Evolutionary conservation across 2,329 filamentous ascomycete genomes (phyloP), one percentile per base, ranked within the genome.

Genomic region (Penicillium palitans): DNA sequence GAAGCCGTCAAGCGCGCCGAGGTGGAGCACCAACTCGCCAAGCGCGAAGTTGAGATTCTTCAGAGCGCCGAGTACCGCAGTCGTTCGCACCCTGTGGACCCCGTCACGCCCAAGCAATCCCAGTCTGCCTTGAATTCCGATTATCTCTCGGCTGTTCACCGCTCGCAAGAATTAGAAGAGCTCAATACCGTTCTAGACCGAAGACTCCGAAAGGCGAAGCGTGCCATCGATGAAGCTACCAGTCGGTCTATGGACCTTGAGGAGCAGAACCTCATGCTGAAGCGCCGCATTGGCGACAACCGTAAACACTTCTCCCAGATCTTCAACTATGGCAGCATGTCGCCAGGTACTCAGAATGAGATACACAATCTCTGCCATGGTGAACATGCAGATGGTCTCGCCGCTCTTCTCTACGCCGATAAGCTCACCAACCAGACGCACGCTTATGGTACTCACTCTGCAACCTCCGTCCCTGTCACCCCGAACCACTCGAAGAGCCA

Each of bases 1-100:
- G 91, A 96, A 66, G 89, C 92, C 31, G 85, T 91, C 10, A 93
- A 96, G 75, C 87, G 92, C 27, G 91, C 93, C 65, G 89, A 88
- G 37, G 93, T 97, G 6, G 93, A 97, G 75, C 90, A 96, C 68
- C 90, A 95, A 64, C 93, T 97, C 85, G 89, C 89, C n/a, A 86
- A 91, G 61, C 84, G 90, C 24, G 92, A 97, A 75, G 89, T 96
- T 21, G 90, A 96, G 61, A 90, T 93, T 13, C 79, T 97, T 29
- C 89, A 92, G 60, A 82, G 84, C 61, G 87, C 87, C 15, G 90
- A 95, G 70, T 84, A 89, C 70, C 84, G 86, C 52, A 84, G 84
- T 52, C 86, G 88, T 82, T 57, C 81, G 82, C 61, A 76, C 74
- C 66, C 84, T 81, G 70, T 86, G 79, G 70, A 77, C 24, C 63